A percentile compares a stretch with the other conserved stretches of the same genome.
phyloP scores from a whole-genome alignment of 2,329 filamentous ascomycete genomes.

The Aspergillus tanneri region DNA sequence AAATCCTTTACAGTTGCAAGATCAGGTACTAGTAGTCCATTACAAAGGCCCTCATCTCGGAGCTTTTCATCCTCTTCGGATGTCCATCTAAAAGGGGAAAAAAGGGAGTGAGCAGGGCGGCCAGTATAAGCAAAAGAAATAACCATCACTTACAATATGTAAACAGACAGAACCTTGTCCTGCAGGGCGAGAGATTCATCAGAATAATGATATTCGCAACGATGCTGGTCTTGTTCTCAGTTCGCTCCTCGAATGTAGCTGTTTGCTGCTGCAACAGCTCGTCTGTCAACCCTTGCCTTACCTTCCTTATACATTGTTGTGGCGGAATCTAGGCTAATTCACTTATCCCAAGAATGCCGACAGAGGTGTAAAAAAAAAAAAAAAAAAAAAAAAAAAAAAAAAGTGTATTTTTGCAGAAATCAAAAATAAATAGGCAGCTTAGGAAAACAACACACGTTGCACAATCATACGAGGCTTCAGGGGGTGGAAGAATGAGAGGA shows the following conservation, averaged over 20 bases:
- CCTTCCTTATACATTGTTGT: slow-evolving; percentile 8
- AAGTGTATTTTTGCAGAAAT: no score
- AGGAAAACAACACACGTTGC: neutral
- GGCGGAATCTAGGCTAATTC: neutral
- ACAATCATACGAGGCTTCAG: slow-evolving; percentile 2
- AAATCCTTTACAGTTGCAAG: slow-evolving; percentile 15
- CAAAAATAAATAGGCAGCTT: no score
- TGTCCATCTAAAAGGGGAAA: slow-evolving; percentile 10
- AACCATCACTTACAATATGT: slow-evolving; percentile 10
- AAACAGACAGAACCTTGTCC: slow-evolving; percentile 13
- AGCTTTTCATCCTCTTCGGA: slow-evolving; percentile 14
- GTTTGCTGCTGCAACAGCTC: slow-evolving; percentile 7
- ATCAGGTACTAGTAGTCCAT: slow-evolving; percentile 11
- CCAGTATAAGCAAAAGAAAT: slow-evolving; percentile 4
- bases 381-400: no score
- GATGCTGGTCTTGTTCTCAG: slow-evolving; percentile 10
- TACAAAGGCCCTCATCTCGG: slow-evolving; percentile 10
- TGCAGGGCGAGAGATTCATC: slow-evolving; percentile 7
- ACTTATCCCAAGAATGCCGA: no score
- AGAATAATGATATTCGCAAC: slow-evolving; percentile 11
- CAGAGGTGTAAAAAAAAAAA: no score
- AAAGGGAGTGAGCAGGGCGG: slow-evolving; percentile 10
- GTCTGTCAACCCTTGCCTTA: slow-evolving; percentile 11
- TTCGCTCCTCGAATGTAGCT: slow-evolving; percentile 11
- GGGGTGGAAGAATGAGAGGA: slow-evolving; percentile 8